Evolutionary conservation across 768 basidiomycete species (phyloP).

Genomic region (Lenzites betulinus): DNA sequence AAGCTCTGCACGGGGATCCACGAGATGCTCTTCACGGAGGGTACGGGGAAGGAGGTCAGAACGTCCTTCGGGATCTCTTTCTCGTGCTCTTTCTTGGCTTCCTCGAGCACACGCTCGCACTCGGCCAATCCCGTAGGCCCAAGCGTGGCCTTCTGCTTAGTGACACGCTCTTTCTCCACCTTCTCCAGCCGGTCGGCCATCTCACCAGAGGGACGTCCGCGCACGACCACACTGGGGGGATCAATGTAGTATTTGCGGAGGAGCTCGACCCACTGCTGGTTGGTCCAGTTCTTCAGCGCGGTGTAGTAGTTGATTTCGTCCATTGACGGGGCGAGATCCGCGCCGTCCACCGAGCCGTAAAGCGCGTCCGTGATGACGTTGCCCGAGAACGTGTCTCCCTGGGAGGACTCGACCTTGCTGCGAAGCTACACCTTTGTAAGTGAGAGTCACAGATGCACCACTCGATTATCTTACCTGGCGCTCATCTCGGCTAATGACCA

Average conservation of each 20-base stretch:
- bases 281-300: conserved; percentile 69
- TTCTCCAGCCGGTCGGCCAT: conserved; percentile 80
- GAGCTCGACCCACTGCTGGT: conserved; percentile 73
- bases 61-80: conserved; percentile 78
- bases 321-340: conserved; percentile 70
- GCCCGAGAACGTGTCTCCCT: conserved; percentile 77
- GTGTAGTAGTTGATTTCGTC: conserved; percentile 78
- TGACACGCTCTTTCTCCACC: conserved; percentile 78
- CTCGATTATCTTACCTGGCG: conserved; percentile 58
- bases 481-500: conserved; percentile 85
- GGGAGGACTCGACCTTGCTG: conserved; percentile 79
- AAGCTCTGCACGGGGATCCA: conserved; percentile 82
- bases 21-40: conserved; percentile 84
- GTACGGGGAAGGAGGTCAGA: conserved; percentile 85
- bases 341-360: conserved; percentile 83
- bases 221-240: conserved; percentile 69
- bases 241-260: conserved; percentile 79
- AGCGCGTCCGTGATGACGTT: conserved; percentile 82
- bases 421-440: conserved; percentile 55
- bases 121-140: conserved; percentile 81
- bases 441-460: not conserved
- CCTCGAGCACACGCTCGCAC: conserved; percentile 67
- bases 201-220: conserved; percentile 85
- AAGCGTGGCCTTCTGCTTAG: conserved; percentile 63
- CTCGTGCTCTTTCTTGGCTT: conserved; percentile 87